Base-by-base conservation (phyloP, 371 early-diverging fungal species). In the Circinella umbellata region DNA sequence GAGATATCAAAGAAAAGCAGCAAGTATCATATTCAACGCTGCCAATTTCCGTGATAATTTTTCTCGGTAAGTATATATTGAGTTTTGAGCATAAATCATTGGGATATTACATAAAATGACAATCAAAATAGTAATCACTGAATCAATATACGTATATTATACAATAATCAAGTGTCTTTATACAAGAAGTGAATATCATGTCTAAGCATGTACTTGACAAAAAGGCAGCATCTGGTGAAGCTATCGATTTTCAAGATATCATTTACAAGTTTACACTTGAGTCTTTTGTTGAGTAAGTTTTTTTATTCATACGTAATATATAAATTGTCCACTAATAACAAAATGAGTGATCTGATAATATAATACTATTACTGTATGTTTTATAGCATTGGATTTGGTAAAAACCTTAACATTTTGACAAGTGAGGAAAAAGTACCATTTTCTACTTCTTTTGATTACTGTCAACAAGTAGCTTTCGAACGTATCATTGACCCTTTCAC, bases 21-120 rank as follows among this genome's bases (percentile, higher is more conserved):
- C 88, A 7, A 77, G 85, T 48, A 78, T 81, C 60, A 85, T 91
- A 20, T 92, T 91, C 70, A 86, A 79, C 38, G 87, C 84, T 46
- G 85, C 81, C 70, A 90, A 89, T 70, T 90, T 89, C 61, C 80
- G 88, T 15, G 83, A 88, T 14, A 78, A 80, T 39, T 83, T 90
- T 62, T 73, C 81, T 69, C 61, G 75, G 77, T 27, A 75, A 46
- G 49, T n/a, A 39, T 20, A 27, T 27, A 27, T 27, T 27, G 2
- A 27, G 27, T 27, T 27, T 27, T 27, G 27, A 27, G 2, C 27
- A 27, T 20, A 48, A 51, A 4, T 6, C 42, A 11, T 42, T 42
- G 42, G 42, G 9, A 42, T 42, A 42, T 3, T 2, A 9, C 11
- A 3, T 42, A 42, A 9, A 9, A 42, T 42, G 42, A 42, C 11